These are phyloP conservation scores for Talaromyces sp. DNA, from an alignment of 2,329 filamentous ascomycete genomes.

Conservation along the genomic window DNA sequence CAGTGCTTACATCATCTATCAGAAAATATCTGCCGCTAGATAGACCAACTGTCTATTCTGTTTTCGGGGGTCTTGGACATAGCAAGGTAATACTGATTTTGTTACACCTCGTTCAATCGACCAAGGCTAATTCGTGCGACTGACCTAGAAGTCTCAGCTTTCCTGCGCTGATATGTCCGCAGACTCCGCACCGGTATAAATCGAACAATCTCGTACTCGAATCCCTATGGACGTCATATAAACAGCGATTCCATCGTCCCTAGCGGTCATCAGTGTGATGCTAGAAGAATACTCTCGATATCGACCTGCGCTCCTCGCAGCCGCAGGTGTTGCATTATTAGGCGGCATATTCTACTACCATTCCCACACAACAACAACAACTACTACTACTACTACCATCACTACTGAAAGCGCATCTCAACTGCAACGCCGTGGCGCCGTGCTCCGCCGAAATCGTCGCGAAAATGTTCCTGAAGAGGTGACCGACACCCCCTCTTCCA, in stretches of 20 bases:
- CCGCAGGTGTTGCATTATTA: slow-evolving; percentile 40
- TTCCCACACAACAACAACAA: slow-evolving; percentile 29
- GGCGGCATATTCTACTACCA: slow-evolving; percentile 42
- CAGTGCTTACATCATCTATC: not conserved
- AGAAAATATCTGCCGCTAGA: not conserved
- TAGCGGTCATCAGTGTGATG: slow-evolving; percentile 8
- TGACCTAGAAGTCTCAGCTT: not conserved
- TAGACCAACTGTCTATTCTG: not conserved
- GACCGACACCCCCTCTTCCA: slow-evolving; percentile 33
- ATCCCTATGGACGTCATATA: not conserved
- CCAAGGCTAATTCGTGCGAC: not conserved
- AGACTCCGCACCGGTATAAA: not conserved
- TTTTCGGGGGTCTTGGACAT: not conserved
- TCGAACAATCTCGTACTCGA: not conserved
- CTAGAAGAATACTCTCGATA: slow-evolving; percentile 30
- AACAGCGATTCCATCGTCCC: not conserved
- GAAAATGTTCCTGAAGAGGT: slow-evolving; percentile 26
- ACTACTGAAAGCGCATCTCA: slow-evolving; percentile 23
- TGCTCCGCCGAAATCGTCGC: slow-evolving; percentile 35
- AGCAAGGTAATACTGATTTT: not conserved
- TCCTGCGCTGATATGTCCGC: not conserved
- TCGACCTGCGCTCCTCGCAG: slow-evolving; percentile 40
- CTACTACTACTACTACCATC: no score
- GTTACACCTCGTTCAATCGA: not conserved
- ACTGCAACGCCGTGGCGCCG: slow-evolving; percentile 39